phyloP scores from a whole-genome alignment of 192 early-diverging fungal species.

The Umbelopsis isabellina region DNA sequence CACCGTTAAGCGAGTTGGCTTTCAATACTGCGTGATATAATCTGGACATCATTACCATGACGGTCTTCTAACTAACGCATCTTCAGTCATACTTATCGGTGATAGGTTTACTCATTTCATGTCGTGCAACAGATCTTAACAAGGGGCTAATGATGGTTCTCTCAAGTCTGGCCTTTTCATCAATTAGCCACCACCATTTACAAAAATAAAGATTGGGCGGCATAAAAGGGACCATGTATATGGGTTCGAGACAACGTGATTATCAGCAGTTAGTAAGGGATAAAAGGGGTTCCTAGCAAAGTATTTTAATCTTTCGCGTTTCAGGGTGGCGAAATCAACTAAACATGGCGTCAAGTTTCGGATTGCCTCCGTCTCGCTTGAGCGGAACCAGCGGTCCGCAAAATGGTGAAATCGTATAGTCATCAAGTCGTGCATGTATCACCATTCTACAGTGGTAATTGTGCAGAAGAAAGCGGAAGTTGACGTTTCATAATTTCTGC shows the following conservation, averaged over 20 bases:
- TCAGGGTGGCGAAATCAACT: slow-evolving; percentile 17
- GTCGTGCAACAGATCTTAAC: background rate
- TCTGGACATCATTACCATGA: slow-evolving; percentile 7
- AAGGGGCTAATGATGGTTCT: too few species aligned
- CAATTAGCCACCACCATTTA: too few species aligned
- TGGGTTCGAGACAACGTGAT: background rate
- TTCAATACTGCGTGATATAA: background rate
- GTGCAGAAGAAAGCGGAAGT: too few species aligned
- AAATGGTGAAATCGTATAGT: background rate
- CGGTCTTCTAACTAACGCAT: slow-evolving; percentile 13
- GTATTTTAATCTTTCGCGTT: slow-evolving; percentile 7
- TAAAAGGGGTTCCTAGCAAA: background rate
- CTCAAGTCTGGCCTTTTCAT: too few species aligned
- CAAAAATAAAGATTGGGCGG: background rate
- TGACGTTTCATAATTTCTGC: too few species aligned
- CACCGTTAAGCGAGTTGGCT: background rate
- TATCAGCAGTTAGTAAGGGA: background rate
- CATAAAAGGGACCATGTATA: background rate
- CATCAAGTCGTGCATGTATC: too few species aligned
- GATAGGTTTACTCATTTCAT: background rate
- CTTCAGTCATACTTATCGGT: too few species aligned
- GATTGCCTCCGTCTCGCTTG: slow-evolving; percentile 8
- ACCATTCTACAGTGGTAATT: too few species aligned
- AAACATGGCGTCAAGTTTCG: slow-evolving; percentile 12
- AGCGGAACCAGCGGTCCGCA: background rate